Base-by-base conservation (phyloP, 1,139 yeast genomes). In the Pneumocystis jirovecii region DNA sequence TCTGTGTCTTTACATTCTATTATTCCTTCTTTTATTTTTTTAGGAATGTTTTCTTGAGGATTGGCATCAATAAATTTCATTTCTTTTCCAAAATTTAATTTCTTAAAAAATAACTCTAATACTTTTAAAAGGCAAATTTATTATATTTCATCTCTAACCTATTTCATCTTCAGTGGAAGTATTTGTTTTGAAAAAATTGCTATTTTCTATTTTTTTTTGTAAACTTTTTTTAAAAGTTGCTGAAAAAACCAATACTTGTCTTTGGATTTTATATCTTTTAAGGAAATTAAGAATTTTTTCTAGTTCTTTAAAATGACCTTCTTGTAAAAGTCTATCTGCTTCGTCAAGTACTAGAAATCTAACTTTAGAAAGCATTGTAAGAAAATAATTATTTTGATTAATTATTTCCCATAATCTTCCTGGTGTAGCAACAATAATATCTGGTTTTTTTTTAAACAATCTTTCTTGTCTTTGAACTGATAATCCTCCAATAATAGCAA, bases 271-370 rank as follows among this genome's bases (percentile, higher is more conserved):
- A 70, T 68, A 66, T 70, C 71, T 70, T 72, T 78, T 79, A 17
- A 78, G 69, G 39, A 72, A 72, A 70, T 86, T 89, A 67, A 93
- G 77, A 64, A 89, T 87, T 72, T 87, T 86, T 70, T 86, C 95
- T 70, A 95, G 83, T 74, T 95, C 98, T 67, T 89, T 95, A 73
- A 93, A 93, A 76, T 91, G 97, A 1, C 98, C 97, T 72, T 91
- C 96, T 76, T 93, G 97, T 65, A 95, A 80, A 69, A 93, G 79
- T 74, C 98, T 80, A 77, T 93, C 99, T n/a, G 98, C 99, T 75
- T 95, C 99, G 78, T 95, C 99, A 60, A 91, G 79, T 0, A 91
- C 96, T 10, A 93, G 73, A 5, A 85, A 80, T 66, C 88, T 89
- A 12, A 89, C 80, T 35, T 82, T 77, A 19, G 87, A 81, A 69